phyloP scores from a whole-genome alignment of 805 yeast species.

The Wickerhamomyces ciferrii region DNA sequence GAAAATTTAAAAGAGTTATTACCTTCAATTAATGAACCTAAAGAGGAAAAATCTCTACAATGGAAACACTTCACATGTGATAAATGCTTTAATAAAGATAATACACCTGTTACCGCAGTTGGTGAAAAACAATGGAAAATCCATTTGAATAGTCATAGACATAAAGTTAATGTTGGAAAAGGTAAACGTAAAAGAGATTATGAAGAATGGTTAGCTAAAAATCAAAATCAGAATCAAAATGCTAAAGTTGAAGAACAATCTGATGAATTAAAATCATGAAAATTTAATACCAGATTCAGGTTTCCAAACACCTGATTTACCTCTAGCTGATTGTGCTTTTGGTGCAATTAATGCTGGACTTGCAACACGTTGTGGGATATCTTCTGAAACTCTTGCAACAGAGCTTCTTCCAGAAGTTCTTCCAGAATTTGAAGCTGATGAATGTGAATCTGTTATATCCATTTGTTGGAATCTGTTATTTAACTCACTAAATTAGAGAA shows the following conservation, averaged over 20 bases:
- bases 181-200: constrained; percentile 48
- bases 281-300: constrained; percentile 23
- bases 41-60: constrained; percentile 21
- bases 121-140: constrained; percentile 69
- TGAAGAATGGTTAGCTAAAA: constrained; percentile 33
- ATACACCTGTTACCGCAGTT: constrained; percentile 55
- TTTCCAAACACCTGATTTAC: constrained; percentile 25
- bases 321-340: constrained; percentile 11
- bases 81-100: constrained; percentile 52
- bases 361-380: constrained; percentile 3
- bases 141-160: constrained; percentile 68
- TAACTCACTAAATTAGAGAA: constrained; percentile 10
- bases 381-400: background rate
- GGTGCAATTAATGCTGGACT: constrained; percentile 19
- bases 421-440: background rate
- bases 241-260: background rate
- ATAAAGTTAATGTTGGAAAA: constrained; percentile 44
- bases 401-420: constrained; percentile 1
- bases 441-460: constrained; percentile 16
- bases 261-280: constrained; percentile 9
- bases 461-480: constrained; percentile 26
- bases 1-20: constrained; percentile 24
- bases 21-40: constrained; percentile 7
- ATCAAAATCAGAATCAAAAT: constrained; percentile 1
- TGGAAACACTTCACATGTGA: constrained; percentile 74